Evolutionary conservation across 257 asterid species (phyloP), one percentile per base, ranked within the genome.

Genomic region (Solanum lycopersicoides): DNA sequence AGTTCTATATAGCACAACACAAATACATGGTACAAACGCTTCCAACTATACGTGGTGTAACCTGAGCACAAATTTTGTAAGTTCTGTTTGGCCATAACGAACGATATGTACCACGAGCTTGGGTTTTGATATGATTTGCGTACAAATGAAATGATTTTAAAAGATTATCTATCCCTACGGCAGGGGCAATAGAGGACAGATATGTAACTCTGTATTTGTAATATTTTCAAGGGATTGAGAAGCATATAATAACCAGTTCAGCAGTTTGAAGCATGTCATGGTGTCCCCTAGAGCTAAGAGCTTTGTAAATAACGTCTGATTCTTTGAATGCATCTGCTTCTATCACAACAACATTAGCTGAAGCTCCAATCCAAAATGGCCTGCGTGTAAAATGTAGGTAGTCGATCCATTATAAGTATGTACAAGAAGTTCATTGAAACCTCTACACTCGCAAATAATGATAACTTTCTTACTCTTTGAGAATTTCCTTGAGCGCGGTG

Each of bases 301-400:
- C 98, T 94, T 88, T 94, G 88, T 97, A 95, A 87, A 97, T 95
- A 76, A 97, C 98, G 69, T 97, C 99, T 0, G 98, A 93, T 88
- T 97, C 98, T 89, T 97, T 97, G 92, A 97, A 95, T 71, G 98
- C 99, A 83, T 97, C 99, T 30, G 99, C 99, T 89, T 97, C 99
- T 73, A 95, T 95, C 12, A 95, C 90, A 50, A 97, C 98, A 50
- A 98, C 97, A 92, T 97, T 95, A 73, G 63, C 80, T 39, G 87
- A 79, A 37, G 9, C 99, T 98, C 79, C 93, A 90, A 30, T 97
- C 94, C 99, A 97, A 91, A 97, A 95, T 86, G 99, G 98, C 89
- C 99, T 95, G 93, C 87, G 79, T 80, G 68, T 37, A 42, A 69
- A 8, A 86, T 68, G 30, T 71, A 25, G 44, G 63, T n/a, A 41